Evolutionary conservation across 148 eudicot species (phyloP).

Genomic region (Amaranthus palmeri): DNA sequence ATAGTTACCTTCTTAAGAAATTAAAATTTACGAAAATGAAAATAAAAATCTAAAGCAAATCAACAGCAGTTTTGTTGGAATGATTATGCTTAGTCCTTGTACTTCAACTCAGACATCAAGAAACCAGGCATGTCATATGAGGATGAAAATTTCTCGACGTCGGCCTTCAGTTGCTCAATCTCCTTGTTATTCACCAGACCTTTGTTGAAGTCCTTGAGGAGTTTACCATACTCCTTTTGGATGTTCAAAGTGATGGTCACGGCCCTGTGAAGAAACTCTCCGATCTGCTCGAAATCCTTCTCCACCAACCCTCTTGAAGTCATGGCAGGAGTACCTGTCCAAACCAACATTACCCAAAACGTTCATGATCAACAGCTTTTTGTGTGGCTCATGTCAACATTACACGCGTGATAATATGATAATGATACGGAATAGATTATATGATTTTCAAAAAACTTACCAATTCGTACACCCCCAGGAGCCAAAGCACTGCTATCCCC

Average conservation of each 20-base stretch:
- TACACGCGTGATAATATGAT: no score
- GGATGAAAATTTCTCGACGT: constrained; percentile 80
- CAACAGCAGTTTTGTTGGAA: constrained; percentile 1
- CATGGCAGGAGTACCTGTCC: constrained; percentile 94
- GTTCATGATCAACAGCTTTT: no score
- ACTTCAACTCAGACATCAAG: constrained; percentile 77
- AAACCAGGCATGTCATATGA: constrained; percentile 97
- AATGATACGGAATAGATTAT: background rate
- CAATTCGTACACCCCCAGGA: constrained; percentile 96
- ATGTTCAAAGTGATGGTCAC: constrained; percentile 68
- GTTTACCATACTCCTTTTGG: constrained; percentile 93
- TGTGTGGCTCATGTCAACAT: background rate
- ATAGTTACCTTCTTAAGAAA: no score
- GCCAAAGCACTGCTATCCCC: constrained; percentile 98
- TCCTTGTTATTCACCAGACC: constrained; percentile 94
- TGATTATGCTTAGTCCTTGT: constrained; percentile 47
- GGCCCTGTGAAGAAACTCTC: constrained; percentile 88
- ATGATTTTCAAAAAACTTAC: constrained; percentile 37
- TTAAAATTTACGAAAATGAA: background rate
- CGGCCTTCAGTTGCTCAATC: constrained; percentile 76
- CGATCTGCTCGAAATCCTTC: constrained; percentile 97
- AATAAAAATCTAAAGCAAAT: background rate
- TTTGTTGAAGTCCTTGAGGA: constrained; percentile 96
- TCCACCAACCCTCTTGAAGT: constrained; percentile 95
- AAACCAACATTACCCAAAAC: background rate